phyloP scores from a whole-genome alignment of 192 early-diverging fungal genomes.

The Umbelopsis sp. region DNA sequence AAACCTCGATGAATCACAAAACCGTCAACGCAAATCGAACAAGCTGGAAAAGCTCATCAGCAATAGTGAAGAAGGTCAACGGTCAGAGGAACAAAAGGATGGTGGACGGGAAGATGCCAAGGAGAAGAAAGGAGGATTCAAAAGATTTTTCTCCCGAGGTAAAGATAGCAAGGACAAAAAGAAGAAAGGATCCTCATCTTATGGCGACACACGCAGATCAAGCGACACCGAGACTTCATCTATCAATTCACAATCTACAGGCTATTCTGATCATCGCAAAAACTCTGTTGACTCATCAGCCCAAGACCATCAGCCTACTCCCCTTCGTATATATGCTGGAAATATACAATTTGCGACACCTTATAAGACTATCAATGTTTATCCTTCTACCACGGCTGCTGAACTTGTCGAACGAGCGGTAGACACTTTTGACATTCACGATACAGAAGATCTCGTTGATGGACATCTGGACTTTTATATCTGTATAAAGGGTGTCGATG shows the following conservation, averaged over 20 bases:
- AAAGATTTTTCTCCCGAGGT: constrained; percentile 35
- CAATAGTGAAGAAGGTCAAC: constrained; percentile 8
- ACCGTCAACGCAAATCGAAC: constrained; percentile 13
- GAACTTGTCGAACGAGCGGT: constrained; percentile 52
- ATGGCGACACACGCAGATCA: constrained; percentile 10
- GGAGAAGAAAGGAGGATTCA: constrained; percentile 33
- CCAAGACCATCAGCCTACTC: constrained; percentile 20
- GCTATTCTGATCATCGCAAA: constrained; percentile 20
- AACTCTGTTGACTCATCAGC: not conserved
- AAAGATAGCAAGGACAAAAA: constrained; percentile 28
- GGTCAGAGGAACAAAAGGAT: constrained; percentile 2
- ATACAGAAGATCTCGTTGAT: constrained; percentile 30
- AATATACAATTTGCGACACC: constrained; percentile 46
- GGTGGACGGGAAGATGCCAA: constrained; percentile 1
- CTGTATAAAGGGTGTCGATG: constrained; percentile 50
- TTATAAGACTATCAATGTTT: constrained; percentile 47
- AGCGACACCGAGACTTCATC: constrained; percentile 33
- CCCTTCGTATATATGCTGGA: constrained; percentile 50
- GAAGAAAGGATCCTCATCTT: constrained; percentile 32
- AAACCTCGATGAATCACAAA: not conserved
- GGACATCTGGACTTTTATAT: constrained; percentile 44
- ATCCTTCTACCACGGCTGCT: constrained; percentile 39
- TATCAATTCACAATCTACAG: constrained; percentile 38
- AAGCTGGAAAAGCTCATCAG: constrained; percentile 31
- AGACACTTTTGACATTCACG: constrained; percentile 43